Evolutionary conservation across 495 filamentous ascomycete species (phyloP).

Genomic region (Penicillium verhagenii): DNA sequence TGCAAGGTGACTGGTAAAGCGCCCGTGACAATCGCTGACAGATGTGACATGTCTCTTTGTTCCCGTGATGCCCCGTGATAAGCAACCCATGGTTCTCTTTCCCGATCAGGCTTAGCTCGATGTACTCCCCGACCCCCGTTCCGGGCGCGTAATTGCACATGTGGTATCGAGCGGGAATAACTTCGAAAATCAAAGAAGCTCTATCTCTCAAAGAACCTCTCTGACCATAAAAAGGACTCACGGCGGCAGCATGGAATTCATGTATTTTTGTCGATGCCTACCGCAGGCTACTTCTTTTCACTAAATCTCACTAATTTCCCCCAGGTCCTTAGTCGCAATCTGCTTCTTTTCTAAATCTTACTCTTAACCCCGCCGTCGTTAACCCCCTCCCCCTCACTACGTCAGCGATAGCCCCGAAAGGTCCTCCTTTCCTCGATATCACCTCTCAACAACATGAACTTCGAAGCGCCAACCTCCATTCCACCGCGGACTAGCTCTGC

Average conservation of each 20-base stretch:
- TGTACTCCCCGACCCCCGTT: background rate
- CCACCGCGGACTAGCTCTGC: conserved; percentile 73
- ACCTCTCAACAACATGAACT: conserved; percentile 22
- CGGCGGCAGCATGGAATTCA: background rate
- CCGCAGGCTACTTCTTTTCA: background rate
- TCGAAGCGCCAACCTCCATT: conserved; percentile 65
- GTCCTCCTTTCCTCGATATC: conserved; percentile 4
- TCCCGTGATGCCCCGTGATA: background rate
- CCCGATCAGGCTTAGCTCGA: background rate
- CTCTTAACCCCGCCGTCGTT: conserved; percentile 9
- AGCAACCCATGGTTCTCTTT: background rate
- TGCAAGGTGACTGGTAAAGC: background rate
- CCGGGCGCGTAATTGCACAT: too few species aligned
- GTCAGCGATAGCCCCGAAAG: background rate
- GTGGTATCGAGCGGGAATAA: too few species aligned
- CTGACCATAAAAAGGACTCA: background rate
- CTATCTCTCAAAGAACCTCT: background rate
- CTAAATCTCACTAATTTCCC: background rate
- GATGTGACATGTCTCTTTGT: background rate
- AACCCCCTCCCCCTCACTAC: conserved; percentile 13
- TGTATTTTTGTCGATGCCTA: background rate
- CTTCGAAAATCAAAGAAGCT: background rate
- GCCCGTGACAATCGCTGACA: conserved; percentile 11
- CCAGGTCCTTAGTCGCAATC: too few species aligned
- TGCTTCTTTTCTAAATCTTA: background rate